Percentiles rank a stretch among this genome's conserved stretches.
Evolutionary conservation across 192 early-diverging fungal genomes (phyloP).

Genomic region (Ambispora gerdemannii): DNA sequence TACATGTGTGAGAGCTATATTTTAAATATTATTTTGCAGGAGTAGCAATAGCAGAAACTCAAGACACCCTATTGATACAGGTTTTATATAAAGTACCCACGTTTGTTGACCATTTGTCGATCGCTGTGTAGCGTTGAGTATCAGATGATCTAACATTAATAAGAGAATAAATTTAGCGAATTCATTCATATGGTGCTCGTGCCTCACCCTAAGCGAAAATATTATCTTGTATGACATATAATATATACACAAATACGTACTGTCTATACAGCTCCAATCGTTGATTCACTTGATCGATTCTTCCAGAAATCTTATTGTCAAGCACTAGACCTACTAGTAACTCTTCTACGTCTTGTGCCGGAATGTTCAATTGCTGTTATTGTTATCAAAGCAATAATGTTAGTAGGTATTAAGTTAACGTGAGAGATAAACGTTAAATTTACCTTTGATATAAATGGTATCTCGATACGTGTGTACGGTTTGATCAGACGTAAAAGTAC

Average conservation of each 20-base stretch:
- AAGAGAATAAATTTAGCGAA: background rate
- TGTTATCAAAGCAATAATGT: conserved; percentile 3
- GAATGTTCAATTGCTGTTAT: conserved; percentile 71
- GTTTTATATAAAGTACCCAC: conserved; percentile 60
- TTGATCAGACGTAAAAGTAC: conserved; percentile 79
- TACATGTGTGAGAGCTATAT: too few relatives aligned
- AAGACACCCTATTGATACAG: conserved; percentile 47
- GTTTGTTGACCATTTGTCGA: conserved; percentile 71
- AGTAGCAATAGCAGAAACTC: too few relatives aligned
- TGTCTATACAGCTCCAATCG: conserved; percentile 68
- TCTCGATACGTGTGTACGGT: conserved; percentile 91
- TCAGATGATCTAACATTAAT: conserved; percentile 53
- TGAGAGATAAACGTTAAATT: background rate
- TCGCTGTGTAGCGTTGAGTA: conserved; percentile 59
- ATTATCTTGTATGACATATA: background rate
- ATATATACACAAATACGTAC: conserved; percentile 44
- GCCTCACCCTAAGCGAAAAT: background rate
- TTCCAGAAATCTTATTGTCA: conserved; percentile 79
- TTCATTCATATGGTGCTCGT: background rate
- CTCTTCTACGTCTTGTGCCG: conserved; percentile 74
- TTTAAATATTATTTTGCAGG: too few relatives aligned
- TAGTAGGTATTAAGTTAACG: background rate
- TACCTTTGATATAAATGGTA: conserved; percentile 76
- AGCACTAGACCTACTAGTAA: conserved; percentile 84
- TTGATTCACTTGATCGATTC: conserved; percentile 89